Evolutionary conservation across 495 filamentous ascomycete species (phyloP), one percentile per base, ranked within the genome.

Genomic region (Symbiotaphrina buchneri): DNA sequence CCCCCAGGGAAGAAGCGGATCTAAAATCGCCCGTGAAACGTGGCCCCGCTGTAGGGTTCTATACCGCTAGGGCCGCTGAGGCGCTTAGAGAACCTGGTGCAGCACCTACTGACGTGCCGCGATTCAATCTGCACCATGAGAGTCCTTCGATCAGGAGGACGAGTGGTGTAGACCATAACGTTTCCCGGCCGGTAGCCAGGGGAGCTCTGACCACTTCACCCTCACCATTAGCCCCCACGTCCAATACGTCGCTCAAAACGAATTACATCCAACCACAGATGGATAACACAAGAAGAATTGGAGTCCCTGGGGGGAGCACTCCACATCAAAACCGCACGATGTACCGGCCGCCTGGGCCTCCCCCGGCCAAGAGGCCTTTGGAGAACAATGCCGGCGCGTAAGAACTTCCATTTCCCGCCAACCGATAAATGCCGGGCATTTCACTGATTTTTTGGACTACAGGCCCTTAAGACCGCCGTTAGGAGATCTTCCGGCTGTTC

Each of bases 131-230:
- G 2, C 66, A 73, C 33, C 60, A 69, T 3, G 81, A 91, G 39
- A 83, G 75, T 37, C 79, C 83, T 0, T 82, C 79, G 0, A 85
- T 92, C 36, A 71, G 78, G 19, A 82, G 85, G 43, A 92, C 84
- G 3, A 71, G 75, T 0, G 83, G 83, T n/a, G 61, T 94, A 28
- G 81, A 92, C 39, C 78, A 87, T 40, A 68, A 54, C 17, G 73
- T 67, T 32, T 75, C 67, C 18, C 65, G 68, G 21, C 73, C 78
- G 0, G 55, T 90, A 0, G 56, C 53, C 2, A 63, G 51, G 28
- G 50, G 46, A 13, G 45, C 52, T 3, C 40, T 63, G 31, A 54
- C 56, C 18, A 52, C 55, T 0, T 39, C 53, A 0, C 21, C 21
- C 13, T 5, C 8, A 21, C 11, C 30, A 13, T 8, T 28, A 14